phyloP scores from a whole-genome alignment of 1,284 basidiomycete species.

The Ceratorhiza oryzae-sativae region DNA sequence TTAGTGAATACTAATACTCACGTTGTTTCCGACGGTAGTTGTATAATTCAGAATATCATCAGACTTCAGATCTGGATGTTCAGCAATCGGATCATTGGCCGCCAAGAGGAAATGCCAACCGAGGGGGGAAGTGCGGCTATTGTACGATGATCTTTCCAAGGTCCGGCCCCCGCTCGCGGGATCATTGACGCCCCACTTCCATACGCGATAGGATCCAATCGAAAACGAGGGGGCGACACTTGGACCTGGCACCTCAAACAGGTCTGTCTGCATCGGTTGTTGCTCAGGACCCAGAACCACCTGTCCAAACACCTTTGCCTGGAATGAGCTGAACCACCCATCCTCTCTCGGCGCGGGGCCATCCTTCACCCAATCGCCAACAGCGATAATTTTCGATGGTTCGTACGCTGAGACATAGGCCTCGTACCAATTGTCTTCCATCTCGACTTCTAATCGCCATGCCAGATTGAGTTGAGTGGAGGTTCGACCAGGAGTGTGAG shows the following conservation, averaged over 20 bases:
- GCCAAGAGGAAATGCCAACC: slow-evolving; percentile 79
- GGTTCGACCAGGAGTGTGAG: neutral
- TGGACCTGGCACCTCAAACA: neutral
- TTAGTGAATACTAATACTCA: slow-evolving; percentile 47
- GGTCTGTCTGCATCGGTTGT: neutral
- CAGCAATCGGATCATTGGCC: slow-evolving; percentile 59
- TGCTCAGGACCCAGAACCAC: neutral
- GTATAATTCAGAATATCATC: slow-evolving; percentile 65
- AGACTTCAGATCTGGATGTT: slow-evolving; percentile 3
- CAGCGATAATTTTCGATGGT: slow-evolving; percentile 28
- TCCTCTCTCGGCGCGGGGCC: slow-evolving; percentile 19
- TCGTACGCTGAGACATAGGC: slow-evolving; percentile 34
- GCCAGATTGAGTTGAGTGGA: slow-evolving; percentile 45
- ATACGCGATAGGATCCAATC: slow-evolving; percentile 69
- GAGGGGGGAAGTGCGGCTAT: slow-evolving; percentile 76
- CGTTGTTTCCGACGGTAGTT: slow-evolving; percentile 91
- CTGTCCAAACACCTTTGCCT: slow-evolving; percentile 16
- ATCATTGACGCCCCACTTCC: slow-evolving; percentile 77
- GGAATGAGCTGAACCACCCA: slow-evolving; percentile 51
- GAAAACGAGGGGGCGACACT: slow-evolving; percentile 47
- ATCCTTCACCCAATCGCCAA: slow-evolving; percentile 37
- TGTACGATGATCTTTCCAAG: slow-evolving; percentile 66
- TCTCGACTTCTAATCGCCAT: slow-evolving; percentile 25
- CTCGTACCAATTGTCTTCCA: slow-evolving; percentile 37
- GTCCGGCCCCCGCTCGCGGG: slow-evolving; percentile 67